phyloP scores from a whole-genome alignment of 2,329 filamentous ascomycete species.

The Verticillium nubilum region DNA sequence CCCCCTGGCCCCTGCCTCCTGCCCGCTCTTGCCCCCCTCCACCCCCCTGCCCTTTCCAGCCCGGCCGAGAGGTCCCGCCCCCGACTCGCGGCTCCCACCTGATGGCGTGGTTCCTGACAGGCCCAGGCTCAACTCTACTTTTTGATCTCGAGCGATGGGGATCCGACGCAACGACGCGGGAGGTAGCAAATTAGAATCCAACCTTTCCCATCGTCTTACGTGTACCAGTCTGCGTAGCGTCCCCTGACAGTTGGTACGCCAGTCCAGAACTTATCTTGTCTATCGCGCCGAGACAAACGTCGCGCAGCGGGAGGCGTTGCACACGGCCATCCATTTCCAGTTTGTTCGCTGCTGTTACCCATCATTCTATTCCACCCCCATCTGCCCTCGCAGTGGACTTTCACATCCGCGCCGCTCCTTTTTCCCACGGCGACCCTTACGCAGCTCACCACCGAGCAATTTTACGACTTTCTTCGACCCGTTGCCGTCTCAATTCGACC shows the following conservation, averaged over 20 bases:
- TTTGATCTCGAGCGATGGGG: neutral
- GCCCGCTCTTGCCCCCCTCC: neutral
- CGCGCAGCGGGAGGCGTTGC: neutral
- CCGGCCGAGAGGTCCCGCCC: neutral
- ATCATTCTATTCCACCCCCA: neutral
- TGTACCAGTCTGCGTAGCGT: neutral
- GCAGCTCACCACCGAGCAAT: neutral
- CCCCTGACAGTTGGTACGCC: neutral
- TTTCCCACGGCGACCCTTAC: neutral
- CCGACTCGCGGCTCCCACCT: neutral
- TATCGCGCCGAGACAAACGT: neutral
- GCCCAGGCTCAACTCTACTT: neutral
- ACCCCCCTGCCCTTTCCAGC: neutral
- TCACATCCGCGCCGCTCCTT: conserved; percentile 1
- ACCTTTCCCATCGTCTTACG: neutral
- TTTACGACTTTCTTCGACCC: neutral
- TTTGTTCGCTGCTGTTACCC: neutral
- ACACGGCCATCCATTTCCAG: neutral
- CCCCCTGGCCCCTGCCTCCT: no score
- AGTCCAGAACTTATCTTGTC: neutral
- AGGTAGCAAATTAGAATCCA: neutral
- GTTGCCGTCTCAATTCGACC: neutral
- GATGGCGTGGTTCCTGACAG: neutral
- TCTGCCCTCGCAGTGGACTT: conserved; percentile 2
- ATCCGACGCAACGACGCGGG: neutral